Conservation (phyloP, 257 asterid genomes). For the Ilex asprella region DNA sequence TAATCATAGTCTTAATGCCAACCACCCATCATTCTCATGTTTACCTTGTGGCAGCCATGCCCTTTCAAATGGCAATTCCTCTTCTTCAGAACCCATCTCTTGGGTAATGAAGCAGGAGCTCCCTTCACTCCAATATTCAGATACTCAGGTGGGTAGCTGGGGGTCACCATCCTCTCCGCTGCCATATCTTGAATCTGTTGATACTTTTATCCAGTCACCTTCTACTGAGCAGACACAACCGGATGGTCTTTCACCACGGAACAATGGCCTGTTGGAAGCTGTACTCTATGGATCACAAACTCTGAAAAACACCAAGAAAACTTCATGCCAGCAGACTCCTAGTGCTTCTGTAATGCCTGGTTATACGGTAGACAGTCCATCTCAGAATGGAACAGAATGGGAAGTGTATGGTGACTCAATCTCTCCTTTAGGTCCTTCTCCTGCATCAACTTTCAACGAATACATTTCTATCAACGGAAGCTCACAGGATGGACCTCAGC, state of each 20-base stretch:
- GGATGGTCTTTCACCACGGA: conserved; percentile 37
- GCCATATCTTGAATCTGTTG: conserved; percentile 54
- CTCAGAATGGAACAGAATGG: conserved; percentile 38
- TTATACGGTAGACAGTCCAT: conserved; percentile 20
- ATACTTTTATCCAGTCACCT: conserved; percentile 55
- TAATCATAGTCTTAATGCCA: conserved; percentile 20
- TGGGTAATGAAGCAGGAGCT: conserved; percentile 68
- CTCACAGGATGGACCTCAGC: conserved; percentile 37
- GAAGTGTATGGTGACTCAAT: conserved; percentile 25
- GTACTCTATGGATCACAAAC: conserved; percentile 48
- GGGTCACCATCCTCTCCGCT: conserved; percentile 47
- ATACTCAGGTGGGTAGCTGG: conserved; percentile 39
- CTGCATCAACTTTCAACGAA: conserved; percentile 42
- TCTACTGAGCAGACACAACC: conserved; percentile 29
- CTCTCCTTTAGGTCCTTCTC: conserved; percentile 50
- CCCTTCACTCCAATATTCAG: conserved; percentile 69
- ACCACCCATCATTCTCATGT: conserved; percentile 18
- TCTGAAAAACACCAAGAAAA: conserved; percentile 26
- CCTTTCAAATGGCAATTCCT: conserved; percentile 51
- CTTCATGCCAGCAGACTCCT: conserved; percentile 16
- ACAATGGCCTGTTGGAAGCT: conserved; percentile 68
- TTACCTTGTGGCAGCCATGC: conserved; percentile 43
- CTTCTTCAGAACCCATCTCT: conserved; percentile 56
- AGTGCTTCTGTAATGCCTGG: conserved; percentile 18
- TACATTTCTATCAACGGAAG: conserved; percentile 39